These are phyloP conservation scores for Pichia thaimueangensis DNA, from an alignment of 805 yeast species.

Conservation along the genomic window DNA sequence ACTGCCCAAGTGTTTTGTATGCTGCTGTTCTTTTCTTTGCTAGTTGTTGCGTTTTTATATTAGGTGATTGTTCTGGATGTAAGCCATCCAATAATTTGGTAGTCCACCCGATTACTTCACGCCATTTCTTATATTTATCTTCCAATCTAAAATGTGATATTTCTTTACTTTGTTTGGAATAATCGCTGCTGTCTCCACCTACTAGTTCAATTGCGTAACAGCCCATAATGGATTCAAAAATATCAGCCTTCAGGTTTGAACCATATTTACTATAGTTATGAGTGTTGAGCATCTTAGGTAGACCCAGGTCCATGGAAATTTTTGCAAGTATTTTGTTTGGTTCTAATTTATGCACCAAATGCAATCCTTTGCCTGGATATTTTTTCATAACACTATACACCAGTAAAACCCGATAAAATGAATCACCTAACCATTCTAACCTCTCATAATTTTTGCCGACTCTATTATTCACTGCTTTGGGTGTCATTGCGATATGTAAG, in stretches of 20 bases:
- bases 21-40: too few relatives aligned
- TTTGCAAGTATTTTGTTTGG: background rate
- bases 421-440: conserved; percentile 6
- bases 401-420: background rate
- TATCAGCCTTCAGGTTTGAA: conserved; percentile 1
- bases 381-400: background rate
- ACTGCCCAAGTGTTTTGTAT: too few relatives aligned
- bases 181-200: too few relatives aligned
- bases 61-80: too few relatives aligned
- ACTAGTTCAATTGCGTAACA: background rate
- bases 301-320: background rate
- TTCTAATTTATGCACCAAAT: background rate
- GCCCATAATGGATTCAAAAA: conserved; percentile 3
- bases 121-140: too few relatives aligned
- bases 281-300: background rate
- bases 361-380: background rate
- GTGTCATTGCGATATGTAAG: background rate
- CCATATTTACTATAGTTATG: too few relatives aligned
- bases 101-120: too few relatives aligned
- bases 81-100: too few relatives aligned
- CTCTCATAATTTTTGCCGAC: conserved; percentile 2
- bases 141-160: too few relatives aligned
- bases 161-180: too few relatives aligned
- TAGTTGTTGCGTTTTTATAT: too few relatives aligned
- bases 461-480: background rate